Evolutionary conservation across 2,329 filamentous ascomycete genomes (phyloP).

Genomic region (Monilinia aucupariae): DNA sequence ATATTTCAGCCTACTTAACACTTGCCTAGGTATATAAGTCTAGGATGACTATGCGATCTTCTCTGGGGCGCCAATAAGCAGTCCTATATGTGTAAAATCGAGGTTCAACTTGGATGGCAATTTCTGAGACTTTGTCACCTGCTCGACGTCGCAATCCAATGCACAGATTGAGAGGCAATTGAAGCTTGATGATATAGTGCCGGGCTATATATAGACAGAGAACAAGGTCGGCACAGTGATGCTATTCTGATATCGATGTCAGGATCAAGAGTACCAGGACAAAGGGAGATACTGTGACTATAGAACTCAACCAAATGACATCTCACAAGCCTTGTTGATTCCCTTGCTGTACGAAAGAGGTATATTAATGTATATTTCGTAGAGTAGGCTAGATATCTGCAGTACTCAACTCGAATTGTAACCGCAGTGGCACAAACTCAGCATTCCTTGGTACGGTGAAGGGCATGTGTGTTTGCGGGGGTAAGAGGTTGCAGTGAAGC

Average conservation of each 20-base stretch:
- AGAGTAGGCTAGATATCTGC: not conserved
- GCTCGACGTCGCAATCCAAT: not conserved
- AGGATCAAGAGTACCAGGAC: not conserved
- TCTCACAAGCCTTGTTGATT: not conserved
- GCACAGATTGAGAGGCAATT: not conserved
- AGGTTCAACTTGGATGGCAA: not conserved
- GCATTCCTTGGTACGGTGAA: not conserved
- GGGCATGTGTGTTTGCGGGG: conserved; percentile 2
- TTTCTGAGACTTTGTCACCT: not conserved
- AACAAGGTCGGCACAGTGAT: not conserved
- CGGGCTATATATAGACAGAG: not conserved
- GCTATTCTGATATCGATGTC: not conserved
- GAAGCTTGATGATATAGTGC: not conserved
- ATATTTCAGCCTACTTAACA: not conserved
- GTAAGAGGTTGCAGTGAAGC: conserved; percentile 2
- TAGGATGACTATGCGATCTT: not conserved
- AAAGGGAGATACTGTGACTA: not conserved
- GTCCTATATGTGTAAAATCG: not conserved
- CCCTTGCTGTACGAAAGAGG: not conserved
- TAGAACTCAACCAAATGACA: not conserved
- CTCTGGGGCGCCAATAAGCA: not conserved
- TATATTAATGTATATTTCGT: not conserved
- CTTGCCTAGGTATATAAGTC: not conserved
- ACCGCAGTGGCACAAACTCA: not conserved
- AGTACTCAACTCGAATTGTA: not conserved